Base-by-base conservation (phyloP, 345 rosid genomes). In the Noccaea caerulescens region DNA sequence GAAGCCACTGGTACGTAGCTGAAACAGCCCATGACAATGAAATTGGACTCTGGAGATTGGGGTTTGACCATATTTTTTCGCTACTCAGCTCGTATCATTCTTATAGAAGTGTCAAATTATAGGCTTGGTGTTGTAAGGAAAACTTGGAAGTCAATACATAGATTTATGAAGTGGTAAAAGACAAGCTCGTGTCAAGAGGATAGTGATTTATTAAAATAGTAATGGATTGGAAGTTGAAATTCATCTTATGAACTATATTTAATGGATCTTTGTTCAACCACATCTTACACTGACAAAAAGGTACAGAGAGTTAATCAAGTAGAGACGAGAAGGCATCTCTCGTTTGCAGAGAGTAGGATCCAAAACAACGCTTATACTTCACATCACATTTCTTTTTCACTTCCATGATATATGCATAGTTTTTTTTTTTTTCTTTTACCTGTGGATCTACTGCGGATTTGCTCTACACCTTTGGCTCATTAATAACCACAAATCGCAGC, bases 381-480 rank as follows among this genome's bases (percentile, higher is more conserved):
- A 27, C 30, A 84, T 91, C 91, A 85, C 10, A 3, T 39, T 53
- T 25, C 43, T 53, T 73, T 58, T 67, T 67, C 38, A 75, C 84
- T 69, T 85, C 89, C 62, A 80, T 61, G 34, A 84, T 84, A 32
- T 89, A 83, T 16, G 78, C 20, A 71, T 57, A 84, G 76, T 52
- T 3, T 82, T 16, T 16, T 52, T 3, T 82, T 16, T 16, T 16
- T 16, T 16, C 18, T 84, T 66, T 54, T 78, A n/a, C 85, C 86
- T 34, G 79, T 12, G 83, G 89, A 20, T 82, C 80, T 65, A 85
- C 59, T 72, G 80, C 83, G 13, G 57, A 68, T 68, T 77, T 68
- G 43, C 82, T 84, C 33, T 65, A 9, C 25, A 58, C 37, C 50
- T 56, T 58, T 38, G 58, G 64, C 66, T 76, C 72, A 44, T 47